Percentiles rank a stretch among this genome's conserved stretches.
phyloP scores from a whole-genome alignment of 176 grass and related monocot species.

The Hordeum vulgare region MorexV3_pseudomolecules_assembly NC_058521.1:579691112-579691611 shows the following conservation, averaged over 20 bases:
- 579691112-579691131: slow-evolving; percentile 14
- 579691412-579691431: slow-evolving; percentile 88
- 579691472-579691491: slow-evolving; percentile 41
- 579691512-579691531: neutral
- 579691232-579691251: slow-evolving; percentile 81
- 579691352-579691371: slow-evolving; percentile 74
- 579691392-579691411: slow-evolving; percentile 93
- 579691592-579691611: neutral
- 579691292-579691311: neutral
- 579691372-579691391: slow-evolving; percentile 94
- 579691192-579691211: slow-evolving; percentile 91
- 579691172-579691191: slow-evolving; percentile 60
- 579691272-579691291: neutral
- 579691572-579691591: neutral
- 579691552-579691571: slow-evolving; percentile 10
- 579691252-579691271: slow-evolving; percentile 62
- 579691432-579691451: slow-evolving; percentile 88
- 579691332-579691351: slow-evolving; percentile 64
- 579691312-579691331: slow-evolving; percentile 14
- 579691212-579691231: slow-evolving; percentile 72
- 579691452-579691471: slow-evolving; percentile 73
- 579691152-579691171: slow-evolving; percentile 13
- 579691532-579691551: neutral
- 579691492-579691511: slow-evolving; percentile 2
- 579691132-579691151: slow-evolving; percentile 29